Evolutionary conservation across 2,329 filamentous ascomycete species (phyloP).

Genomic region (Apiospora kogelbergensis): DNA sequence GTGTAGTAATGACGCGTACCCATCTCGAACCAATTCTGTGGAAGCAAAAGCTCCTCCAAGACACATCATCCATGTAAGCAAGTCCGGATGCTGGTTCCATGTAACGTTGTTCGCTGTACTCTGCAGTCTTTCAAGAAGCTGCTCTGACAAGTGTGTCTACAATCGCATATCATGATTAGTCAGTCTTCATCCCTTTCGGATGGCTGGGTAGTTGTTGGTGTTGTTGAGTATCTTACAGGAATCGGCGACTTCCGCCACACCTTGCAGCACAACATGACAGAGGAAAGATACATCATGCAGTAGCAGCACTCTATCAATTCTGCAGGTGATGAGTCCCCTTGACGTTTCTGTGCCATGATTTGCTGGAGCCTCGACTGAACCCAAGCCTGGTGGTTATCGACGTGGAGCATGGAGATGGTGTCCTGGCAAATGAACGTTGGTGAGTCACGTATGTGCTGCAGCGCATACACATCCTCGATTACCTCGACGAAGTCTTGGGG

Average conservation of each 20-base stretch:
- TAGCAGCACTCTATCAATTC: neutral
- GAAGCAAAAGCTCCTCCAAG: neutral
- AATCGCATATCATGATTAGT: neutral
- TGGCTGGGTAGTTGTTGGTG: neutral
- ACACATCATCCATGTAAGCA: neutral
- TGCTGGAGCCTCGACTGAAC: neutral
- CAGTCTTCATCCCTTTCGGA: neutral
- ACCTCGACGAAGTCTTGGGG: neutral
- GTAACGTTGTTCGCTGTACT: neutral
- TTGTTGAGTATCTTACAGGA: neutral
- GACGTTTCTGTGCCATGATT: neutral
- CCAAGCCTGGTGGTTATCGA: neutral
- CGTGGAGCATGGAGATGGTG: neutral
- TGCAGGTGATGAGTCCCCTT: neutral
- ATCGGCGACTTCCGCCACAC: neutral
- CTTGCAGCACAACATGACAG: neutral
- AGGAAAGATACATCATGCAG: neutral
- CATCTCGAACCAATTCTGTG: neutral
- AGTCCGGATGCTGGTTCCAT: neutral
- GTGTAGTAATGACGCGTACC: neutral
- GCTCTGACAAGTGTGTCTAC: neutral
- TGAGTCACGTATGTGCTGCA: neutral
- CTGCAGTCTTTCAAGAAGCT: neutral
- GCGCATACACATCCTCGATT: neutral
- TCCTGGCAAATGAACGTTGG: neutral